phyloP scores from a whole-genome alignment of 2,329 filamentous ascomycete species.

The Aspergillus novofumigatus region DNA sequence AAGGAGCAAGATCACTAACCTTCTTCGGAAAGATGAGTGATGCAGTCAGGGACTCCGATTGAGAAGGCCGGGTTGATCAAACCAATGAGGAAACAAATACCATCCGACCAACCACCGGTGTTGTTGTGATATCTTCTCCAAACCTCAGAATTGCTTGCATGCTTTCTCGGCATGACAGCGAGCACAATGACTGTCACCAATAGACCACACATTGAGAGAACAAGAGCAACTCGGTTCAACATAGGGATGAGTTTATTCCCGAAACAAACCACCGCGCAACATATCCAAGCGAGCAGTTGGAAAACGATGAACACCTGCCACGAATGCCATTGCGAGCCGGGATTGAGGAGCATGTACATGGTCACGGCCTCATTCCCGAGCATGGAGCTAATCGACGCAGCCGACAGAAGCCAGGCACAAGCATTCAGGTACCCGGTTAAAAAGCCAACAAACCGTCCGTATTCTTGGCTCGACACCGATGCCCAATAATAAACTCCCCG shows the following conservation, averaged over 20 bases:
- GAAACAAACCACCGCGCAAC: constrained; percentile 48
- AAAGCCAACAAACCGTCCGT: constrained; percentile 44
- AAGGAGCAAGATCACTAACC: constrained; percentile 12
- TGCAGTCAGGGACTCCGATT: constrained; percentile 62
- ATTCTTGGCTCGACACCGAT: constrained; percentile 47
- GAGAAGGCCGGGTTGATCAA: constrained; percentile 63
- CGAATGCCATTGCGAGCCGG: constrained; percentile 19
- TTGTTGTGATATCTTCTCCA: constrained; percentile 28
- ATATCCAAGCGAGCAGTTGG: constrained; percentile 50
- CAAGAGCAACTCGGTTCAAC: constrained; percentile 52
- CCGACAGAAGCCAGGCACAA: constrained; percentile 29
- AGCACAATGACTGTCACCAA: constrained; percentile 47
- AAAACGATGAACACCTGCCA: constrained; percentile 33
- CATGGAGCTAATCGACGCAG: constrained; percentile 29
- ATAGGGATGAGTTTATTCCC: constrained; percentile 47
- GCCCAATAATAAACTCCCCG: constrained; percentile 56
- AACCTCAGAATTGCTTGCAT: constrained; percentile 23
- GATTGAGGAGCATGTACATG: constrained; percentile 27
- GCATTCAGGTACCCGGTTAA: constrained; percentile 36
- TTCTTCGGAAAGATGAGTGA: constrained; percentile 60
- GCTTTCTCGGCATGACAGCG: constrained; percentile 44
- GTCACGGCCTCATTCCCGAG: constrained; percentile 29
- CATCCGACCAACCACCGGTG: constrained; percentile 30
- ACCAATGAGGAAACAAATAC: constrained; percentile 51
- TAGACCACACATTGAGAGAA: constrained; percentile 48